A percentile compares a stretch with the other conserved stretches of the same genome.
These are phyloP conservation scores for Stagonosporopsis cucurbitacearum DNA, from an alignment of 2,329 filamentous ascomycete genomes.

Conservation along the genomic window DNA sequence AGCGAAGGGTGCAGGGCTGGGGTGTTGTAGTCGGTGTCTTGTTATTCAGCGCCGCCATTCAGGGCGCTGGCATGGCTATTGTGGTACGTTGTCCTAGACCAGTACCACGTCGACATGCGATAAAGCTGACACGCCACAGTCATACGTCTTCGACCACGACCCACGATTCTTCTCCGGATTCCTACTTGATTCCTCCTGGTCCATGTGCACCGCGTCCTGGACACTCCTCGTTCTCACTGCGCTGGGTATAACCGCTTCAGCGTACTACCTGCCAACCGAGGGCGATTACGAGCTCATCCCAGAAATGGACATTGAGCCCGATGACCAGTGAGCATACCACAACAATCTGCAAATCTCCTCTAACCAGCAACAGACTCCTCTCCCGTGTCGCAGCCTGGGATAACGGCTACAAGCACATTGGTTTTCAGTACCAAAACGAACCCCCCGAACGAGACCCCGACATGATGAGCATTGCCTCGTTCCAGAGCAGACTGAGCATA, in stretches of 20 bases:
- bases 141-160: conserved; percentile 83
- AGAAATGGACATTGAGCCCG: conserved; percentile 38
- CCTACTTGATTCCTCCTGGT: conserved; percentile 79
- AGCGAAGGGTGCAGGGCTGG: conserved; percentile 83
- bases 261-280: conserved; percentile 75
- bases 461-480: conserved; percentile 20
- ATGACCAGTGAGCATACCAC: conserved; percentile 41
- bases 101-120: not conserved
- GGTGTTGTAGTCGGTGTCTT: conserved; percentile 73
- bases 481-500: conserved; percentile 18
- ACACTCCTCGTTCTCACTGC: conserved; percentile 60
- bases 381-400: conserved; percentile 46
- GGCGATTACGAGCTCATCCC: conserved; percentile 84
- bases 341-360: conserved; percentile 9
- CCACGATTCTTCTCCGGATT: conserved; percentile 84
- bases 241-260: conserved; percentile 68
- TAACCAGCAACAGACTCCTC: conserved; percentile 40
- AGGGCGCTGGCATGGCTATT: conserved; percentile 79
- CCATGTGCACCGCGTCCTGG: conserved; percentile 69
- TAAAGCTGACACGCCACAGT: conserved; percentile 57
- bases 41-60: conserved; percentile 67
- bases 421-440: conserved; percentile 20
- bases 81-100: conserved; percentile 66
- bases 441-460: conserved; percentile 23
- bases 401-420: conserved; percentile 38